A percentile compares a stretch with the other conserved stretches of the same genome.
Conservation (phyloP, 495 filamentous ascomycete genomes). For the Neurospora terricola region DNA sequence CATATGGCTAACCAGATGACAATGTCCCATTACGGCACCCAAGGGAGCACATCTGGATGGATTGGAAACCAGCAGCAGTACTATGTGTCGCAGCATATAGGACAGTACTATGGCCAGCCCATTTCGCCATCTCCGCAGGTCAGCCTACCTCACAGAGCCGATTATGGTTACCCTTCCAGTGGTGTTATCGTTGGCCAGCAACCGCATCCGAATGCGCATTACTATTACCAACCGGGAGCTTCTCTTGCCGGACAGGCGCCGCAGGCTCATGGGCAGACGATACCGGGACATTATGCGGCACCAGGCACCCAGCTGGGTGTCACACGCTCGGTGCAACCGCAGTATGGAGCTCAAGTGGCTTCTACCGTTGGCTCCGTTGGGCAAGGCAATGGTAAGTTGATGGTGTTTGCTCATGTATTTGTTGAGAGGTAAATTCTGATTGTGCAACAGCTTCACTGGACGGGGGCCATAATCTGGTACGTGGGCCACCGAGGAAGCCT, state of each 20-base stretch:
- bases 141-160: constrained; percentile 21
- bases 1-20: constrained; percentile 34
- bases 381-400: constrained; percentile 7
- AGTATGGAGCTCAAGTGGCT: constrained; percentile 2
- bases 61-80: constrained; percentile 28
- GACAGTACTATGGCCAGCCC: constrained; percentile 27
- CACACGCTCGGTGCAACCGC: constrained; percentile 2
- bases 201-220: constrained; percentile 20
- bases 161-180: constrained; percentile 28
- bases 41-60: constrained; percentile 19
- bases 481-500: constrained; percentile 87
- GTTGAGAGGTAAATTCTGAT: neutral
- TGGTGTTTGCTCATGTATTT: neutral
- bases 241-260: constrained; percentile 21
- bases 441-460: constrained; percentile 19
- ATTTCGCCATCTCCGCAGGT: constrained; percentile 23
- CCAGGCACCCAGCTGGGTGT: constrained; percentile 5
- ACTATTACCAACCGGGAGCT: constrained; percentile 28
- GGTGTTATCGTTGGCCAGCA: constrained; percentile 28
- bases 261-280: constrained; percentile 18
- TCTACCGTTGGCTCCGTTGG: neutral
- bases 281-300: constrained; percentile 21
- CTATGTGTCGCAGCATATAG: constrained; percentile 33
- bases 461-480: constrained; percentile 43
- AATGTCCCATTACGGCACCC: constrained; percentile 33